phyloP scores from a whole-genome alignment of 805 yeast genomes.

The Candida maesae region DNA sequence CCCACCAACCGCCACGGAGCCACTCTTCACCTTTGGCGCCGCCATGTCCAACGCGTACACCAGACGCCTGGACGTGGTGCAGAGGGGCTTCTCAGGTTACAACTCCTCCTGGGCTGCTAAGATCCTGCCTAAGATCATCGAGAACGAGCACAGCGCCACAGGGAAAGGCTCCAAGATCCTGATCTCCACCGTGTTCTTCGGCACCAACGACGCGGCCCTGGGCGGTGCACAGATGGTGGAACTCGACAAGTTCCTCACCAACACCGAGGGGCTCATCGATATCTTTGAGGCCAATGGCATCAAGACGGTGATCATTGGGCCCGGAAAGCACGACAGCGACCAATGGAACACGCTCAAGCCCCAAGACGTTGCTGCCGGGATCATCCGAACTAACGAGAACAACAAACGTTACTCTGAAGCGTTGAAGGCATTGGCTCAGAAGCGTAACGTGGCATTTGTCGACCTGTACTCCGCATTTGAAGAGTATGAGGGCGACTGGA shows the following conservation, averaged over 20 bases:
- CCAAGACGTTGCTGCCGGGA: conserved; percentile 36
- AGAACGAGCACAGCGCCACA: conserved; percentile 41
- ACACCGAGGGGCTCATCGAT: conserved; percentile 41
- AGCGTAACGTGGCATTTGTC: conserved; percentile 51
- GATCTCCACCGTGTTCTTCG: conserved; percentile 62
- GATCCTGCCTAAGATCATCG: conserved; percentile 48
- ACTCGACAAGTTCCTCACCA: conserved; percentile 43
- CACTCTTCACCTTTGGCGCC: conserved; percentile 47
- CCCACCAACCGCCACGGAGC: conserved; percentile 22
- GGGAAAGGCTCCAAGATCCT: conserved; percentile 30
- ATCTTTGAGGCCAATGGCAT: conserved; percentile 40
- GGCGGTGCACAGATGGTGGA: conserved; percentile 48
- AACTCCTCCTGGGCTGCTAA: conserved; percentile 56
- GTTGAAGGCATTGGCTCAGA: conserved; percentile 41
- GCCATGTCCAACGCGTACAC: conserved; percentile 48
- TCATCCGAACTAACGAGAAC: conserved; percentile 42
- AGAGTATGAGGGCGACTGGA: conserved; percentile 37
- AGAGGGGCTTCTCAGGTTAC: conserved; percentile 78
- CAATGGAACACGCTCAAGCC: conserved; percentile 34
- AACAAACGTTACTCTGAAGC: conserved; percentile 50
- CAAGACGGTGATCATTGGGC: conserved; percentile 57
- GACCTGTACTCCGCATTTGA: conserved; percentile 47
- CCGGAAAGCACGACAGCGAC: conserved; percentile 50
- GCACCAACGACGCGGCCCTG: conserved; percentile 70
- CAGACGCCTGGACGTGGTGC: conserved; percentile 63